Evolutionary conservation across 305 asterid species (phyloP), one percentile per base, ranked within the genome.

Genomic region (Lippia alba): DNA sequence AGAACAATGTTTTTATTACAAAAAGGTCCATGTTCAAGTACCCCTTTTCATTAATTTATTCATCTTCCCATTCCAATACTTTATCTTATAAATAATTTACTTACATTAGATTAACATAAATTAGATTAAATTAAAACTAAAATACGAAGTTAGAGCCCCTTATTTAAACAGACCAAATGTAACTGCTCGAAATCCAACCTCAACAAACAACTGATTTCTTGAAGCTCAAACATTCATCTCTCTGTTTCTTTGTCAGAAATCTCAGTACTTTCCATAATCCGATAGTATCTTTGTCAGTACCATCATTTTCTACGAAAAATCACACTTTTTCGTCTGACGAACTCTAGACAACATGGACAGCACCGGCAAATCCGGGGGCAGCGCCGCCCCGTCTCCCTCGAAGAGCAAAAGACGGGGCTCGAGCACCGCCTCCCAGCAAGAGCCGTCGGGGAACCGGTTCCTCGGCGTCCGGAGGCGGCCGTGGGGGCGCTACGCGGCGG

Each of bases 401-500:
- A 83, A 83, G 83, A 9, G 33, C 61, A 83, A 83, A 7, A 34
- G 79, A 4, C 76, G 66, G 56, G 76, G 73, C 41, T 36, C 41
- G 32, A 51, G 8, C n/a, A 67, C 32, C 69, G 58, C 30, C 2
- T 24, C 20, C 60, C 76, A 33, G 16, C 72, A 18, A 4, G 74
- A 79, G 40, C 1, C 79, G 14, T 36, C 87, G 5, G 44, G 82
- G 9, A 78, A 71, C 80, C 63, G 93, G 68, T 91, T 82, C 53
- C 88, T 91, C 1, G 97, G 97, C 0, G 97, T 91, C 1, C 54
- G 97, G 19, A 64, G 96, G 53, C 81, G 97, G 73, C 97, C 97
- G 0, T 91, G 97, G 97, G 97, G 97, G 20, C 66, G 97, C 44
- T 91, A 91, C 44, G 97, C 97, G 0, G 92, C 97, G 0, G 97